Evolutionary conservation across 768 basidiomycete genomes (phyloP).

Genomic region (Kwoniella heveanensis): DNA sequence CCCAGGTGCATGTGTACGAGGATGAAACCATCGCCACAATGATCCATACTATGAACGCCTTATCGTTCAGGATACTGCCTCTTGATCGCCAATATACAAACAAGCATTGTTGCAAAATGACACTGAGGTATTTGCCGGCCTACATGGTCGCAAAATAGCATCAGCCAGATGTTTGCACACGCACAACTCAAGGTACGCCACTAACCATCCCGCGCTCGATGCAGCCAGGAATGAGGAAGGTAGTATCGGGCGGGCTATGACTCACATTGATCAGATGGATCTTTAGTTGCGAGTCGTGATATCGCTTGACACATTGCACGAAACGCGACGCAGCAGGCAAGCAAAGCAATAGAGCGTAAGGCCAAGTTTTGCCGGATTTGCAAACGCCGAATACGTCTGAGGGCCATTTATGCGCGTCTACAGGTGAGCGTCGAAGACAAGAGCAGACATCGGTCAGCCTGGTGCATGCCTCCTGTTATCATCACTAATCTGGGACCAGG

Average conservation of each 20-base stretch:
- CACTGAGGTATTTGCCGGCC: constrained; percentile 81
- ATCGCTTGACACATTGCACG: constrained; percentile 85
- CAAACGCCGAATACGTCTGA: constrained; percentile 33
- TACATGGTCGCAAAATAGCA: constrained; percentile 48
- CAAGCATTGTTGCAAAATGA: constrained; percentile 67
- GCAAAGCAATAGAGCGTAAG: constrained; percentile 44
- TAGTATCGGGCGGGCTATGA: not conserved
- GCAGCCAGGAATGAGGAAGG: no score
- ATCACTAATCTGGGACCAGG: no score
- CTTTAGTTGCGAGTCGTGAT: constrained; percentile 68
- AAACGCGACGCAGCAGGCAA: constrained; percentile 77
- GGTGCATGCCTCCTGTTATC: no score
- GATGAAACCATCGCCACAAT: constrained; percentile 68
- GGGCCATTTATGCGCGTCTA: constrained; percentile 46
- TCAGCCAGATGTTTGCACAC: not conserved
- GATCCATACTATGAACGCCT: constrained; percentile 68
- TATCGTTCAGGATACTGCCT: constrained; percentile 58
- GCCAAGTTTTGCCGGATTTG: constrained; percentile 35
- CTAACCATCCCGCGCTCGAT: no score
- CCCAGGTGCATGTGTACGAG: constrained; percentile 77
- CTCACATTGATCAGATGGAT: constrained; percentile 87
- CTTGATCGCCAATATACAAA: constrained; percentile 79
- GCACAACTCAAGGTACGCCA: no score
- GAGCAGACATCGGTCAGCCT: not conserved
- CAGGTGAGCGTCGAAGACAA: no score